phyloP scores from a whole-genome alignment of 1,139 yeast genomes.

The Suzukiozyma palmioleophila region DNA sequence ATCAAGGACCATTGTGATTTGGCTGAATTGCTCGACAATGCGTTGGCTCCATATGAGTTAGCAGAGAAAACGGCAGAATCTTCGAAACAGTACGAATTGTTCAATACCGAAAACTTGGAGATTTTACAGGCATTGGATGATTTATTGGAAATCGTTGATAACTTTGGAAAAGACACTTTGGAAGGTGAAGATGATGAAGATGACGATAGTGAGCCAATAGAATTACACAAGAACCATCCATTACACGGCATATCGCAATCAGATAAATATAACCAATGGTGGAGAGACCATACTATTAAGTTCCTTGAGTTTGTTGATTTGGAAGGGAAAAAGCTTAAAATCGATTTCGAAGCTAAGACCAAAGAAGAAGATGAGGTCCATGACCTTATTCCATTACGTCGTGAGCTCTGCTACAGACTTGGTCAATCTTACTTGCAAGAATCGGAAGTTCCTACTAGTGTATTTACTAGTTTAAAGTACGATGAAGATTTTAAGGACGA shows the following conservation, averaged over 20 bases:
- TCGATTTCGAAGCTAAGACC: conserved; percentile 10
- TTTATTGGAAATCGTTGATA: conserved; percentile 58
- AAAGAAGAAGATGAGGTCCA: conserved; percentile 8
- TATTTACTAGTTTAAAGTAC: conserved; percentile 53
- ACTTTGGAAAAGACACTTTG: conserved; percentile 48
- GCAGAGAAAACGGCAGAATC: conserved; percentile 37
- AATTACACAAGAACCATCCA: conserved; percentile 50
- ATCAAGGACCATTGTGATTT: conserved; percentile 28
- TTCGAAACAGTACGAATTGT: conserved; percentile 20
- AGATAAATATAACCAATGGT: conserved; percentile 48
- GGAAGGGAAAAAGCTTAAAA: conserved; percentile 11
- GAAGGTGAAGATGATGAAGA: conserved; percentile 26
- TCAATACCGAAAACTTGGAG: conserved; percentile 42
- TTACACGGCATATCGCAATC: conserved; percentile 33
- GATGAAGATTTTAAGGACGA: conserved; percentile 47
- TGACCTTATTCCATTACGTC: conserved; percentile 19
- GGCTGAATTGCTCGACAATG: conserved; percentile 35
- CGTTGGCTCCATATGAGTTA: conserved; percentile 38
- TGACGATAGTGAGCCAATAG: conserved; percentile 23
- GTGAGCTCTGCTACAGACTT: conserved; percentile 41
- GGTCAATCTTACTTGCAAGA: conserved; percentile 63
- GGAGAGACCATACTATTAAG: conserved; percentile 49
- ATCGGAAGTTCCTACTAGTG: conserved; percentile 57
- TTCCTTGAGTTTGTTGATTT: conserved; percentile 36
- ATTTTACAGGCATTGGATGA: conserved; percentile 58